Base-by-base conservation (phyloP, 768 basidiomycete genomes). In the Trichaptum fuscoviolaceum region DNA sequence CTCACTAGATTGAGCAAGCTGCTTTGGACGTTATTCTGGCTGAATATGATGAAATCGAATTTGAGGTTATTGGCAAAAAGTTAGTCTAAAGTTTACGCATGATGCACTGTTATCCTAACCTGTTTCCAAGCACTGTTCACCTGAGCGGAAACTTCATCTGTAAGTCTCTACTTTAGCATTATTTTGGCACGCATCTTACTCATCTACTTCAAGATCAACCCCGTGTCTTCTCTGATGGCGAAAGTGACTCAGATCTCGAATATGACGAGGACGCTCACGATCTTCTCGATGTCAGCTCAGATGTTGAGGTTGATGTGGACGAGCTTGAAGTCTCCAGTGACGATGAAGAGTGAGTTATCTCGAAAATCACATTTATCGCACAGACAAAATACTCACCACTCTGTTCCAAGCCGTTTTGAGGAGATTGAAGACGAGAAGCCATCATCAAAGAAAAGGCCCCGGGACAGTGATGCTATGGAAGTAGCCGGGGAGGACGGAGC, bases 101-200 rank as follows among this genome's bases (percentile, higher is more conserved):
- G 42, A 63, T 65, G 26, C 63, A 61, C 34, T 18, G 20, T 59
- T 35, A 58, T 23, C 23, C 18, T 34, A 4, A 57, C 24, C 67
- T 58, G 17, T 27, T 65, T 64, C 7, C 2, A 65, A 92, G 90
- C 75, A 79, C 88, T 62, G 82, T 95, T 62, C 87, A 93, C 77
- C 77, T 95, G 68, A 87, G 88, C 69, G 93, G 94, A 65, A 93
- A 95, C 77, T 95, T 93, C 76, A 85, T 95, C 74, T 86, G 91
- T 90, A 76, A 59, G 81, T 73, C 57, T 67, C 60, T 27, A 35
- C 42, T 52, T 36, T 60, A 63, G 63, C 64, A 36, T 65, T 24
- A 17, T 20, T 35, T 58, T 61, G 52, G 25, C 35, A 1, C 20
- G 18, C 65, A 20, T 15, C 15, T 35, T 27, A 26, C 30, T 64